Evolutionary conservation across 176 grass and related monocot genomes (phyloP).

Genomic region (Oryza officinalis): DNA sequence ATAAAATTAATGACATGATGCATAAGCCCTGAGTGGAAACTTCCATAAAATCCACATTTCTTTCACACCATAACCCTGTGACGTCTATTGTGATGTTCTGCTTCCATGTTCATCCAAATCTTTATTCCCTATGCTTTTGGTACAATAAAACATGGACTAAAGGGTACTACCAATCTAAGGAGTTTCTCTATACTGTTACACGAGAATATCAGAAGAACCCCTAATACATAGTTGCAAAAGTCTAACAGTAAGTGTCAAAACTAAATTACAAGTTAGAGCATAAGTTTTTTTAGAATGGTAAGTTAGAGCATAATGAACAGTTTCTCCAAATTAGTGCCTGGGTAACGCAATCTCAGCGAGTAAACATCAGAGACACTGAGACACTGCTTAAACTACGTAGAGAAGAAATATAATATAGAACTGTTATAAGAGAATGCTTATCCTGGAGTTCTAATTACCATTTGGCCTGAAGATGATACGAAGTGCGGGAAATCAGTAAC

Average conservation of each 20-base stretch:
- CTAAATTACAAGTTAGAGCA: conserved; percentile 5
- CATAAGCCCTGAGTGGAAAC: not conserved
- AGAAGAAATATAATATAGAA: not conserved
- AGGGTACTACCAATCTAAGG: not conserved
- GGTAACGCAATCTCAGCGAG: conserved; percentile 10
- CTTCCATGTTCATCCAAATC: not conserved
- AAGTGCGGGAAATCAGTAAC: not conserved
- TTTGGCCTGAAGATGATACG: conserved; percentile 20
- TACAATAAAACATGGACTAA: conserved; percentile 6
- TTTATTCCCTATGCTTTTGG: not conserved
- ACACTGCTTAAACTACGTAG: not conserved
- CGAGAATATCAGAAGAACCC: not conserved
- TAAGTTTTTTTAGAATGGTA: not conserved
- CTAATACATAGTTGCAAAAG: not conserved
- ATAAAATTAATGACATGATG: not conserved
- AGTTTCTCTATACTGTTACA: not conserved
- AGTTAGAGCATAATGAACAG: conserved; percentile 2
- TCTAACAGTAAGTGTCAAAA: conserved; percentile 18
- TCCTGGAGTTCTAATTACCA: conserved; percentile 33
- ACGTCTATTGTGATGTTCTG: not conserved
- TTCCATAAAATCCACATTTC: not conserved
- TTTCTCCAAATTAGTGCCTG: not conserved
- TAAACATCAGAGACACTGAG: not conserved
- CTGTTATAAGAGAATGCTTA: not conserved
- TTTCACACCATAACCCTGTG: not conserved